Conservation (phyloP, 2,329 filamentous ascomycete species). For the Aspergillus vadensis region DNA sequence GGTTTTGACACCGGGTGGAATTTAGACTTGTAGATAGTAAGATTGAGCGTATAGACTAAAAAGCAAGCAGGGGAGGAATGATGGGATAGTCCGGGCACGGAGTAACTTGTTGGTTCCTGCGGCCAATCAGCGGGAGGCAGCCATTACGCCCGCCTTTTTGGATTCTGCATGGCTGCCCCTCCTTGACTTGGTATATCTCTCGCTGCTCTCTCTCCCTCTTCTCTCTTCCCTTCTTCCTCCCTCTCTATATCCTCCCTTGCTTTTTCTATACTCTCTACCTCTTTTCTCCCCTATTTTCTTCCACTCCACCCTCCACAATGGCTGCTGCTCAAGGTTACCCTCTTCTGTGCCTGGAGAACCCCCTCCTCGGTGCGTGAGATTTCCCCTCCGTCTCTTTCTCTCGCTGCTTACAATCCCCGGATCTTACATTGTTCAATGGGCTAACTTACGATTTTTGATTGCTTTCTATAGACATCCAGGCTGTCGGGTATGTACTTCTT, state of each 20-base stretch:
- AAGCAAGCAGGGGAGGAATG: neutral
- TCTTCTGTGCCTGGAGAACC: constrained; percentile 94
- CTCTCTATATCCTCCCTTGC: constrained; percentile 10
- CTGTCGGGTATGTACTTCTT: constrained; percentile 57
- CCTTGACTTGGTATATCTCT: constrained; percentile 15
- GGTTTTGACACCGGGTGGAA: too few relatives aligned
- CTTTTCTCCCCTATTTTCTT: constrained; percentile 11
- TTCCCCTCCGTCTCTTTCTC: neutral
- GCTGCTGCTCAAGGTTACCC: constrained; percentile 75
- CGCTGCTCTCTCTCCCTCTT: constrained; percentile 1
- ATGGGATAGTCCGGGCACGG: constrained; percentile 1
- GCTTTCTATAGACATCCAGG: constrained; percentile 76
- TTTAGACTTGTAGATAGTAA: too few relatives aligned
- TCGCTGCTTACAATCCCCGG: neutral
- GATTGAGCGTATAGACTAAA: neutral
- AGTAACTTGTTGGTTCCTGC: constrained; percentile 1
- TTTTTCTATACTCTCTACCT: constrained; percentile 13
- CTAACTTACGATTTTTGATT: constrained; percentile 20
- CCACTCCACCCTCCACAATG: constrained; percentile 56
- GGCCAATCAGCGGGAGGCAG: constrained; percentile 18
- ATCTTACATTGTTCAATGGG: neutral
- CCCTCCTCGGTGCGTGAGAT: constrained; percentile 71
- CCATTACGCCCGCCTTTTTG: constrained; percentile 5
- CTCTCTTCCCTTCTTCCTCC: neutral
- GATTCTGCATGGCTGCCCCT: constrained; percentile 29